phyloP scores from a whole-genome alignment of 116 monocot genomes.

The Phalaenopsis hybrid region DNA sequence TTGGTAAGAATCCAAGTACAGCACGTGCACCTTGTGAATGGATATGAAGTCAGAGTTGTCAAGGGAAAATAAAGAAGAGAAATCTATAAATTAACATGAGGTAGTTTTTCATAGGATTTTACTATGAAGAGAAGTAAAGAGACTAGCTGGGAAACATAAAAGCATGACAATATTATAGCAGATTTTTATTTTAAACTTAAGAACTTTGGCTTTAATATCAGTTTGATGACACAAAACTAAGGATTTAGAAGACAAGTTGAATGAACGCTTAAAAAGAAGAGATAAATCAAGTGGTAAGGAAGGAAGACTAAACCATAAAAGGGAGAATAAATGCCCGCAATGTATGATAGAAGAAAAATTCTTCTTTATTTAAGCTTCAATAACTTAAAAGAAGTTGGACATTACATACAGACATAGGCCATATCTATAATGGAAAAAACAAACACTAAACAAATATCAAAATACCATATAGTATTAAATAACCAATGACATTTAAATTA shows the following conservation, averaged over 20 bases:
- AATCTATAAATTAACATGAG: background rate
- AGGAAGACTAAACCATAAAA: too few species aligned
- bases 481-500: too few species aligned
- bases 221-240: background rate
- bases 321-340: too few species aligned
- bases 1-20: too few species aligned
- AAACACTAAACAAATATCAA: too few species aligned
- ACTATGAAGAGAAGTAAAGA: background rate
- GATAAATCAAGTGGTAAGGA: background rate
- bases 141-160: background rate
- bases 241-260: background rate
- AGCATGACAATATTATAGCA: background rate
- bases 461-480: too few species aligned
- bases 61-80: background rate
- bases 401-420: too few species aligned
- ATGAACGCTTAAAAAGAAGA: background rate
- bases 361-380: too few species aligned
- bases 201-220: background rate
- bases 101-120: background rate
- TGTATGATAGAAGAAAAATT: too few species aligned
- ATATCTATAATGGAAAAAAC: too few species aligned
- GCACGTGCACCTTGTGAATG: background rate
- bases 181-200: background rate
- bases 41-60: background rate
- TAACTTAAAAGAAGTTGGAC: too few species aligned